Percentiles rank a stretch among this genome's conserved stretches.
phyloP scores from a whole-genome alignment of 768 basidiomycete genomes.

The Amanita pallidorosea region DNA sequence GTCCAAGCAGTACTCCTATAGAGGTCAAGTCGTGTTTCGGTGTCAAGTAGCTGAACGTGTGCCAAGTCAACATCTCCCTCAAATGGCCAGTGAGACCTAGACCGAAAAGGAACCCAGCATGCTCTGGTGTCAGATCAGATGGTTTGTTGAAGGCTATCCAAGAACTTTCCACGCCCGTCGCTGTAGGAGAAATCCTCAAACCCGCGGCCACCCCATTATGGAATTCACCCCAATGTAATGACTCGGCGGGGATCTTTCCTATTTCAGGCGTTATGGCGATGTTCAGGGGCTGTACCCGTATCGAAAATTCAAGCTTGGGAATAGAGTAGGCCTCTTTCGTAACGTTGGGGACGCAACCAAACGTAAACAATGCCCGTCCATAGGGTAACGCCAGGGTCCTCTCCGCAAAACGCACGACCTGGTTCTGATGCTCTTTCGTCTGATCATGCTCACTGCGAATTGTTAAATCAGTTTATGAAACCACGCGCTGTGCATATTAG shows the following conservation, averaged over 20 bases:
- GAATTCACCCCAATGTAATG: constrained; percentile 89
- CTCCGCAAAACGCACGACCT: constrained; percentile 72
- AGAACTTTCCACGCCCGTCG: constrained; percentile 73
- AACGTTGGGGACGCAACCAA: constrained; percentile 67
- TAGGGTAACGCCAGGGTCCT: constrained; percentile 85
- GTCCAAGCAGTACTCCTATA: constrained; percentile 87
- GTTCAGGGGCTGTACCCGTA: constrained; percentile 68
- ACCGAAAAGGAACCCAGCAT: constrained; percentile 93
- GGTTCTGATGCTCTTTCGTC: constrained; percentile 73
- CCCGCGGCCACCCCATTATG: constrained; percentile 95
- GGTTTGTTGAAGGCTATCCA: constrained; percentile 98
- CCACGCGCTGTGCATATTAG: background rate
- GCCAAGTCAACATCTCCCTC: constrained; percentile 84
- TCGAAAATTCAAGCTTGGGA: constrained; percentile 68
- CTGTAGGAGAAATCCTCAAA: constrained; percentile 69
- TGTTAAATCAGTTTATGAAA: constrained; percentile 4
- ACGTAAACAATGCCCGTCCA: constrained; percentile 88
- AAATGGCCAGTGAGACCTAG: constrained; percentile 90
- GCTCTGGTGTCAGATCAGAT: constrained; percentile 78
- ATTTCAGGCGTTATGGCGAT: constrained; percentile 50
- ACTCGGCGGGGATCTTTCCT: constrained; percentile 67
- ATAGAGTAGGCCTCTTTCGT: constrained; percentile 71
- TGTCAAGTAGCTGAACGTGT: constrained; percentile 90
- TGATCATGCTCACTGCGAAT: constrained; percentile 73
- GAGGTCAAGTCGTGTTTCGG: constrained; percentile 95